A percentile compares a stretch with the other conserved stretches of the same genome.
phyloP scores from a whole-genome alignment of 306 rosid species.

The Alnus glutinosa region DNA sequence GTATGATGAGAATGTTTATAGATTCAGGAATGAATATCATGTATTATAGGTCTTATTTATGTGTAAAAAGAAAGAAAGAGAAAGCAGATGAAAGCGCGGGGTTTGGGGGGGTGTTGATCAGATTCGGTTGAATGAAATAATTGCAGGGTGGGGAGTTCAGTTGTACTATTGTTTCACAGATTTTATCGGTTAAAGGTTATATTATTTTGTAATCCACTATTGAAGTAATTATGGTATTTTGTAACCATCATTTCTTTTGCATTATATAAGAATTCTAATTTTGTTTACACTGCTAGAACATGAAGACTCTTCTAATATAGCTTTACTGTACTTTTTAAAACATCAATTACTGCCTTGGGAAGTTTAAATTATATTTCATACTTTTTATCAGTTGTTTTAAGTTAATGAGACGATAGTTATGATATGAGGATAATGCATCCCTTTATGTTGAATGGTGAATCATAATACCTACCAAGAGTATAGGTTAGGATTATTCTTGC shows the following conservation, averaged over 20 bases:
- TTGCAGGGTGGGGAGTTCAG: slow-evolving; percentile 24
- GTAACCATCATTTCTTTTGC: slow-evolving; percentile 7
- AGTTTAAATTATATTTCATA: not conserved
- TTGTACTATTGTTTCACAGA: slow-evolving; percentile 24
- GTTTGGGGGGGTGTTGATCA: slow-evolving; percentile 16
- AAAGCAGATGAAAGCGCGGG: slow-evolving; percentile 10
- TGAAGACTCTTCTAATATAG: not conserved
- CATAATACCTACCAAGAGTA: not conserved
- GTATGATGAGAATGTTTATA: slow-evolving; percentile 27
- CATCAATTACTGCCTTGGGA: not conserved
- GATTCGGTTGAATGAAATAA: slow-evolving; percentile 30
- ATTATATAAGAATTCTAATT: slow-evolving; percentile 1
- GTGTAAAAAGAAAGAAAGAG: slow-evolving; percentile 10
- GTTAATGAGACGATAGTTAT: not conserved
- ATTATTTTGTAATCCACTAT: slow-evolving; percentile 28
- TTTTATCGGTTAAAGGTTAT: slow-evolving; percentile 25
- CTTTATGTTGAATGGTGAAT: not conserved
- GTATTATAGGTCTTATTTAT: slow-evolving; percentile 32
- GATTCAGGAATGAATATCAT: slow-evolving; percentile 15
- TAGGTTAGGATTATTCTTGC: not conserved
- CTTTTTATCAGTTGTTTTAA: not conserved
- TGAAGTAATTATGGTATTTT: slow-evolving; percentile 32
- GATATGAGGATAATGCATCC: not conserved
- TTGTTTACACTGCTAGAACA: slow-evolving; percentile 3
- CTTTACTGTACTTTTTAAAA: not conserved